Percentiles rank a stretch among this genome's conserved stretches.
phyloP scores from a whole-genome alignment of 805 yeast species.

The Phaffomyces antillensis region DNA sequence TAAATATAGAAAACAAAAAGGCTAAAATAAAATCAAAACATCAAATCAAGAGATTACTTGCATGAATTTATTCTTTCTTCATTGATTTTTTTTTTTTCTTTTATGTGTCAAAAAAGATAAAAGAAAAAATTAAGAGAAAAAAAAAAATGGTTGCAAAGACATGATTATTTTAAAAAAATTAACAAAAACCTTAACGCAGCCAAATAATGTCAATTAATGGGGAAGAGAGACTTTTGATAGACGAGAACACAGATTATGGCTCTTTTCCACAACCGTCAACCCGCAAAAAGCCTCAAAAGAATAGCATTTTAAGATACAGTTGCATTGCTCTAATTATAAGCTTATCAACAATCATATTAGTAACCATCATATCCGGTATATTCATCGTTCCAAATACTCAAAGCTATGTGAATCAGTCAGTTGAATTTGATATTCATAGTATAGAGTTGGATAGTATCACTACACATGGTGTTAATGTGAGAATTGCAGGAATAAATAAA shows the following conservation, averaged over 20 bases:
- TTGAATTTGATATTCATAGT: slow-evolving; percentile 25
- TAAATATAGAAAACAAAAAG: background rate
- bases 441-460: slow-evolving; percentile 26
- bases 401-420: slow-evolving; percentile 26
- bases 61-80: too few relatives aligned
- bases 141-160: background rate
- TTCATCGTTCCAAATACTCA: slow-evolving; percentile 20
- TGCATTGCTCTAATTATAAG: background rate
- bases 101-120: background rate
- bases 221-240: background rate
- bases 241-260: background rate
- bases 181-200: background rate
- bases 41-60: too few relatives aligned
- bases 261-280: background rate
- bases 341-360: background rate
- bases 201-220: background rate
- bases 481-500: slow-evolving; percentile 24
- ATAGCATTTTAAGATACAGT: background rate
- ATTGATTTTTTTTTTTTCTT: too few relatives aligned
- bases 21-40: background rate
- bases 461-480: slow-evolving; percentile 27
- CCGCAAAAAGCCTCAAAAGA: background rate
- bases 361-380: slow-evolving; percentile 2
- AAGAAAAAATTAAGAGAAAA: background rate
- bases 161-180: background rate